Percentiles rank a stretch among this genome's conserved stretches.
Conservation (phyloP, 805 yeast species). For the Kodamaea kakaduensis region DNA sequence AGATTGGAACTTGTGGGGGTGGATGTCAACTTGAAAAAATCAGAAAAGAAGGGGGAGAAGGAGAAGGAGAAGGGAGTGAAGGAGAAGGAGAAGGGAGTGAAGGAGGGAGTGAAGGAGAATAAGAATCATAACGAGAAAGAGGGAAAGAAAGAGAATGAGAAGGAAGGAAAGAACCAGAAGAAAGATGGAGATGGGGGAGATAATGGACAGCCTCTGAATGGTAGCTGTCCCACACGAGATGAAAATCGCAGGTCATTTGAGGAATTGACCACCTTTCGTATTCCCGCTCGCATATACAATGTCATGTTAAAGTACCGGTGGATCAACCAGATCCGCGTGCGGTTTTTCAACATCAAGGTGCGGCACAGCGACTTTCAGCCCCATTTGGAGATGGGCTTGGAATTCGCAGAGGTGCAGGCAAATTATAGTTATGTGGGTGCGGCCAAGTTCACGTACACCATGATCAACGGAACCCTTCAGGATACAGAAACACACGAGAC, state of each 20-base stretch:
- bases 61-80: background rate
- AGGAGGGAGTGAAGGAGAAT: constrained; percentile 4
- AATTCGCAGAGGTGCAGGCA: background rate
- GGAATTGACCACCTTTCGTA: background rate
- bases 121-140: too few species aligned
- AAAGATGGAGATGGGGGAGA: background rate
- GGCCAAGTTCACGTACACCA: background rate
- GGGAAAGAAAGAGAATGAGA: background rate
- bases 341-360: background rate
- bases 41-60: background rate
- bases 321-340: constrained; percentile 1
- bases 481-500: constrained; percentile 10
- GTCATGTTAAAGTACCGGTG: background rate
- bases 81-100: background rate
- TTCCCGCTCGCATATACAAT: background rate
- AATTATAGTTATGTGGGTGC: background rate
- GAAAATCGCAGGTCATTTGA: background rate
- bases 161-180: background rate
- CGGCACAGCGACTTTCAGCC: background rate
- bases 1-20: constrained; percentile 25
- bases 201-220: background rate
- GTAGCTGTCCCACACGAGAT: too few species aligned
- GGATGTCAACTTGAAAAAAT: constrained; percentile 5
- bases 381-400: background rate
- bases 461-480: constrained; percentile 7